Evolutionary conservation across 768 basidiomycete genomes (phyloP), one percentile per base, ranked within the genome.

Genomic region (Tylopilus felleus): DNA sequence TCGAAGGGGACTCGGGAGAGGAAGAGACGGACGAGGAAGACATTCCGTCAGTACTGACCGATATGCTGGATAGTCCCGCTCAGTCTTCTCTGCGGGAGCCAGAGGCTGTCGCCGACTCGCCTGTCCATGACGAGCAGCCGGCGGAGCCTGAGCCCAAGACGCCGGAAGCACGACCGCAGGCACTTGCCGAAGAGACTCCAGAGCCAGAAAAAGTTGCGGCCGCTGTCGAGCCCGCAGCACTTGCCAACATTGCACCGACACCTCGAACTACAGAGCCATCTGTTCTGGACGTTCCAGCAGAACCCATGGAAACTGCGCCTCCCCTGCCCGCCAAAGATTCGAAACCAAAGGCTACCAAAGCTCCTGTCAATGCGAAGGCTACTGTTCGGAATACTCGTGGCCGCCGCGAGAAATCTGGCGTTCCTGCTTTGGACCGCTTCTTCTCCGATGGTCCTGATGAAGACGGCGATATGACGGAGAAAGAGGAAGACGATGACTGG

Each of bases 401-500:
- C 29, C 82, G 87, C 17, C 80, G 86, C 53, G 90, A 93, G 70
- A 90, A 90, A 65, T 93, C 91, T 28, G 91, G 90, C 53, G 81
- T 93, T 40, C 79, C 84, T 16, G 90, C 90, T 2, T 72, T 94
- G 68, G 90, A 93, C 68, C 80, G 83, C 43, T 83, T 84, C 64
- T 71, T 90, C 27, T 79, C 80, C 14, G 84, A 83, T 65, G 77
- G 70, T 36, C 72, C 71, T 54, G 76, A 76, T 27, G 77, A 74
- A 54, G 76, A 77, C 17, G 75, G 62, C 1, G 73, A 73, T 28
- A 66, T 64, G 51, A 74, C 73, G 19, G 77, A 77, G 61, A 73
- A 52, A 48, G 71, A 72, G 19, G 83, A 86, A 50, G 91, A 93
- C 47, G 88, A 92, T 39, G 93, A 93, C 52, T 96, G 93, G 93